These are phyloP conservation scores for Exophiala dermatitidis DNA, from an alignment of 2,329 filamentous ascomycete species.

Conservation along the genomic window DNA sequence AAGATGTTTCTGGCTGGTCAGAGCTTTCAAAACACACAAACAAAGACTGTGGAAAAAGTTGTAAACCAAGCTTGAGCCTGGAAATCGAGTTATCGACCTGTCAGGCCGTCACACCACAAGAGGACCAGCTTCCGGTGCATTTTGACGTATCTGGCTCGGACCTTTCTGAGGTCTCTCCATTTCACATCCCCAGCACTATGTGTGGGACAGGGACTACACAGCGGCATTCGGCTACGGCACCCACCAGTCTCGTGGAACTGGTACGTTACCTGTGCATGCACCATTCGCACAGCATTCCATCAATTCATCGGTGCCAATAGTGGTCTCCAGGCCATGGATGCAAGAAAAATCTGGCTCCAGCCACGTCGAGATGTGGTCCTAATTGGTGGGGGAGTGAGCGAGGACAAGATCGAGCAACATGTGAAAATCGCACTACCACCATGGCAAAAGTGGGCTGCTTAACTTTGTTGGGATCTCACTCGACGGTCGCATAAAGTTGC, in stretches of 20 bases:
- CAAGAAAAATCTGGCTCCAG: background rate
- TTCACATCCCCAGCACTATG: background rate
- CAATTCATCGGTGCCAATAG: too few relatives aligned
- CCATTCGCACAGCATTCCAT: too few relatives aligned
- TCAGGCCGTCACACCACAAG: constrained; percentile 1
- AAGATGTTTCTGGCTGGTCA: background rate
- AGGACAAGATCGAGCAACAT: background rate
- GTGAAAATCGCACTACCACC: background rate
- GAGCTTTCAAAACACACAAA: background rate
- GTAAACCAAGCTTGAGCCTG: background rate
- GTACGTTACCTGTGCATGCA: too few relatives aligned
- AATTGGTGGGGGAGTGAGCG: background rate
- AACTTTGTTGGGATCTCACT: background rate
- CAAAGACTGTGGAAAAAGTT: background rate
- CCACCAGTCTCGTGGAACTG: background rate
- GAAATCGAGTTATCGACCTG: background rate
- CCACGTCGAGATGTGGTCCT: background rate
- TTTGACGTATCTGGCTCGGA: background rate
- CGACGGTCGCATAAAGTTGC: background rate
- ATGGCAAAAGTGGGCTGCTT: background rate
- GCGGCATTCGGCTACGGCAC: background rate
- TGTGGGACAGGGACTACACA: background rate
- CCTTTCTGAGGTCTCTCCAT: background rate
- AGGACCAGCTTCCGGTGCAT: background rate
- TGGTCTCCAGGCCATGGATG: background rate